Conservation (phyloP, 257 asterid genomes). For the Nicotiana knightiana region DNA sequence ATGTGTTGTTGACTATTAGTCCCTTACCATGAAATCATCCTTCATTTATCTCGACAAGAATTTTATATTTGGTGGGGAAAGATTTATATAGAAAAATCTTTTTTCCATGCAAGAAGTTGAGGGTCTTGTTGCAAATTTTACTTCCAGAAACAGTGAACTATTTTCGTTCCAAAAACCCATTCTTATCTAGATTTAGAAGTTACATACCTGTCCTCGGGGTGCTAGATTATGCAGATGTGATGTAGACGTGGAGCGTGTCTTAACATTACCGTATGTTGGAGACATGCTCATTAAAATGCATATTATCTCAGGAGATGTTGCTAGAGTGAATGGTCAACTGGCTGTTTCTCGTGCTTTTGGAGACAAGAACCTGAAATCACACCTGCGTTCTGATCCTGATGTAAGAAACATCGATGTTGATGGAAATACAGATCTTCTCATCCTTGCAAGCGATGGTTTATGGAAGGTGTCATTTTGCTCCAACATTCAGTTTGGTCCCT, state of each 20-base stretch:
- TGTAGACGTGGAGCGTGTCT: no score
- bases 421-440: constrained; percentile 54
- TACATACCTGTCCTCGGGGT: not conserved
- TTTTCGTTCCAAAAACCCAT: not conserved
- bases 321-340: constrained; percentile 77
- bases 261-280: not conserved
- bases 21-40: not conserved
- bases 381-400: constrained; percentile 76
- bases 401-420: constrained; percentile 36
- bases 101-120: not conserved
- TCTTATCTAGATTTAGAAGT: not conserved
- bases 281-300: not conserved
- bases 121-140: not conserved
- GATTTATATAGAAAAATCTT: not conserved
- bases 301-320: constrained; percentile 63
- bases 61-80: not conserved
- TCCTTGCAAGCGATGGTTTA: constrained; percentile 90
- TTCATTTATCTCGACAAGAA: not conserved
- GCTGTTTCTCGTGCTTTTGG: constrained; percentile 95
- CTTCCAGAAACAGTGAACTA: not conserved
- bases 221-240: not conserved
- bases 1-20: not conserved
- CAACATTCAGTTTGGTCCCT: not conserved
- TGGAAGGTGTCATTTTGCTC: constrained; percentile 58
- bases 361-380: constrained; percentile 74